Evolutionary conservation across 441 rosid genomes (phyloP).

Genomic region (Jatropha multifida): DNA sequence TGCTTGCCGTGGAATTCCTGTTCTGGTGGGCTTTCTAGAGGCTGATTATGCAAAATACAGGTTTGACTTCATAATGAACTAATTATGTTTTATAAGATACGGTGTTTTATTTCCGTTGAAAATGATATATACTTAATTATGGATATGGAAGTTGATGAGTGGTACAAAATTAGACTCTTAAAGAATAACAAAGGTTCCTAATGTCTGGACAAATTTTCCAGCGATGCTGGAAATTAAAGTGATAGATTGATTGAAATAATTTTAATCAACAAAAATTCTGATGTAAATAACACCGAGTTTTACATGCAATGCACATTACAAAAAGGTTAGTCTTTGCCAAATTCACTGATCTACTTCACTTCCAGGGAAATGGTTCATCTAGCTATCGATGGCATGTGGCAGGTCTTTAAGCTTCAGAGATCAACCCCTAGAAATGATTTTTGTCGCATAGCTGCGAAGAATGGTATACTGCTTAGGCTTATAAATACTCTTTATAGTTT

Average conservation of each 20-base stretch:
- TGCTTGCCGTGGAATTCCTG: conserved; percentile 93
- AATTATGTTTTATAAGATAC: background rate
- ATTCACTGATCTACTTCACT: conserved; percentile 26
- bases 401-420: conserved; percentile 93
- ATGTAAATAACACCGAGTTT: background rate
- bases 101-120: background rate
- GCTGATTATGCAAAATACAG: conserved; percentile 96
- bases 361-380: conserved; percentile 99
- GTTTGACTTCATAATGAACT: conserved; percentile 33
- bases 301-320: background rate
- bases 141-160: background rate
- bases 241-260: background rate
- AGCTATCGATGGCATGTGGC: conserved; percentile 99
- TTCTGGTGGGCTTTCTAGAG: conserved; percentile 93
- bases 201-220: background rate
- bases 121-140: background rate
- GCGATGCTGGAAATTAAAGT: background rate
- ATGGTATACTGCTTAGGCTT: conserved; percentile 82
- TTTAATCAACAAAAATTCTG: background rate
- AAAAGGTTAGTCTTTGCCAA: background rate
- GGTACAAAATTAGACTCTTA: background rate
- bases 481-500: conserved; percentile 95
- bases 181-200: background rate
- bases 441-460: conserved; percentile 93
- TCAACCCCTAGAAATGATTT: conserved; percentile 95